A percentile compares a stretch with the other conserved stretches of the same genome.
These are phyloP conservation scores for Albatrellus ellisii DNA, from an alignment of 768 basidiomycete genomes.

Conservation along the genomic window DNA sequence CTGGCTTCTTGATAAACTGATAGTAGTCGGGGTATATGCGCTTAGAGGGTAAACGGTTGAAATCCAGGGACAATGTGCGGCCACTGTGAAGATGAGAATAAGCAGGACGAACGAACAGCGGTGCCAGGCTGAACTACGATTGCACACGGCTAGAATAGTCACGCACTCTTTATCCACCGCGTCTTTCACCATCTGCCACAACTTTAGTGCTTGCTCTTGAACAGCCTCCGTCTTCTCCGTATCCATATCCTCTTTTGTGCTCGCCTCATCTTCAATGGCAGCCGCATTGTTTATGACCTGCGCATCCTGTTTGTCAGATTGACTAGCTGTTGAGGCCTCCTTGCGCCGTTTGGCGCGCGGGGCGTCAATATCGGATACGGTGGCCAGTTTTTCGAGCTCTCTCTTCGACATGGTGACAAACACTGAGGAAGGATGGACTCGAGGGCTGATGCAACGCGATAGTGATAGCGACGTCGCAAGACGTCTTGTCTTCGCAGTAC, in stretches of 20 bases:
- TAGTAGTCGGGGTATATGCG: constrained; percentile 84
- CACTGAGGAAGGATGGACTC: too few relatives aligned
- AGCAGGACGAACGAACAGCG: constrained; percentile 17
- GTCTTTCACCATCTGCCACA: constrained; percentile 73
- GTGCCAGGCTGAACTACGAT: constrained; percentile 19
- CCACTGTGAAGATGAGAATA: constrained; percentile 33
- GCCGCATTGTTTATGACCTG: constrained; percentile 22
- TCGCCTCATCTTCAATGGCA: constrained; percentile 17
- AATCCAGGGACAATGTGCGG: constrained; percentile 46
- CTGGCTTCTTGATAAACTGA: constrained; percentile 60
- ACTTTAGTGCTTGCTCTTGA: constrained; percentile 52
- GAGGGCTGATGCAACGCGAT: too few relatives aligned
- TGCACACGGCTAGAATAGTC: constrained; percentile 22
- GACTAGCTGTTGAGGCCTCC: constrained; percentile 23
- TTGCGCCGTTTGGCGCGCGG: constrained; percentile 40
- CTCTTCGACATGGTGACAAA: constrained; percentile 34
- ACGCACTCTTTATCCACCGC: constrained; percentile 84
- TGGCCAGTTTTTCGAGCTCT: constrained; percentile 29
- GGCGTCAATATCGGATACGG: constrained; percentile 28
- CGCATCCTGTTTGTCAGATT: constrained; percentile 29
- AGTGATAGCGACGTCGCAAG: too few relatives aligned
- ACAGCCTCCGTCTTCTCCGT: constrained; percentile 22
- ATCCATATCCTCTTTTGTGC: constrained; percentile 17
- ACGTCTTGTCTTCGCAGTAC: too few relatives aligned
- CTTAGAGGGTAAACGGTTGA: constrained; percentile 58